These are phyloP conservation scores for Suillus variegatus DNA, from an alignment of 768 basidiomycete species.

Conservation along the genomic window DNA sequence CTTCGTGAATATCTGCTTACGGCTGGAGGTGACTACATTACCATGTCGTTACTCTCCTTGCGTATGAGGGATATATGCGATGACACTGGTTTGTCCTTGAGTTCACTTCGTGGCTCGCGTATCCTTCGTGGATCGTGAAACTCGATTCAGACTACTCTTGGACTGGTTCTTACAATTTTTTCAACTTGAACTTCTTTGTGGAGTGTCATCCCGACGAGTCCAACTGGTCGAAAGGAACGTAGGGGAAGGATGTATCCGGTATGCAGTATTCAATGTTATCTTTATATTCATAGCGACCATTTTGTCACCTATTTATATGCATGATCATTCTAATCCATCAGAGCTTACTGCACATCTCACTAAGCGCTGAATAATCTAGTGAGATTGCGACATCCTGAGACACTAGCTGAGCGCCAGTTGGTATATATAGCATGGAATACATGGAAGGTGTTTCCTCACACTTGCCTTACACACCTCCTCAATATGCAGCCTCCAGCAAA, in stretches of 20 bases:
- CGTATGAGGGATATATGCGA: conserved; percentile 18
- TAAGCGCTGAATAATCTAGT: neutral
- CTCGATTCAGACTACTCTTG: conserved; percentile 34
- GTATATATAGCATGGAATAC: neutral
- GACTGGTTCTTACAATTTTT: conserved; percentile 14
- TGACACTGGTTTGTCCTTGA: conserved; percentile 23
- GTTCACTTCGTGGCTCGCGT: conserved; percentile 30
- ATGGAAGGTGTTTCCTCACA: neutral
- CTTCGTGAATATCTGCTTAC: too few relatives aligned
- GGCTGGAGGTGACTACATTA: neutral
- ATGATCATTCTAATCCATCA: neutral
- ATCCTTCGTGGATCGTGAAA: conserved; percentile 21
- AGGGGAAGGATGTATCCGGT: neutral
- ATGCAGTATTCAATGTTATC: too few relatives aligned
- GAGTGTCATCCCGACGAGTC: conserved; percentile 9
- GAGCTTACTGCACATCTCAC: neutral
- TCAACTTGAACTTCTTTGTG: conserved; percentile 8
- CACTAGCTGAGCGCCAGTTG: neutral
- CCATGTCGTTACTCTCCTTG: conserved; percentile 12
- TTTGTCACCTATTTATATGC: neutral
- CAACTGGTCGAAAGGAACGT: neutral
- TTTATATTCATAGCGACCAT: neutral
- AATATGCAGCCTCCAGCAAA: conserved; percentile 28
- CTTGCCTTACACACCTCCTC: neutral
- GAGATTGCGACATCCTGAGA: neutral